phyloP scores from a whole-genome alignment of 2,329 filamentous ascomycete genomes.

The Bipolaris cookei region DNA sequence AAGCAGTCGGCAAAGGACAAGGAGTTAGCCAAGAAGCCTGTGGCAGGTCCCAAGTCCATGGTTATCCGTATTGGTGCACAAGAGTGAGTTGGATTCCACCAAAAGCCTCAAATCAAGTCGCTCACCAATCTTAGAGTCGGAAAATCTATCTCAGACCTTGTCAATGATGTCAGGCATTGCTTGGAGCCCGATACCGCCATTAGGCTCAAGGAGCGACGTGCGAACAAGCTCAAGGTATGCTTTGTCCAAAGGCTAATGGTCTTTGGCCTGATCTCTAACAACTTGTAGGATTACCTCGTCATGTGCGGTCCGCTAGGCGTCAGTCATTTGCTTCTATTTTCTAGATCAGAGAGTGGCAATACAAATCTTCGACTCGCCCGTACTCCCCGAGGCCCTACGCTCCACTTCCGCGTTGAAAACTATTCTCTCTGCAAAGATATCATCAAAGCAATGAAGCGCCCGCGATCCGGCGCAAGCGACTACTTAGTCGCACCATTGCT shows the following conservation, averaged over 20 bases:
- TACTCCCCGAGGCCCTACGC: conserved; percentile 86
- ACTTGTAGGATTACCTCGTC: conserved; percentile 86
- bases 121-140: conserved; percentile 63
- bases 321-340: conserved; percentile 91
- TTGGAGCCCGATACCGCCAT: conserved; percentile 96
- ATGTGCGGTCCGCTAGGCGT: conserved; percentile 96
- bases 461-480: conserved; percentile 78
- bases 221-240: conserved; percentile 18
- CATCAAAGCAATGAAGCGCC: conserved; percentile 79
- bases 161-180: conserved; percentile 86
- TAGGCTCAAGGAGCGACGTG: conserved; percentile 68
- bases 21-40: conserved; percentile 61
- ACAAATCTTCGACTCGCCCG: conserved; percentile 88
- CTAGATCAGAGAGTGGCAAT: conserved; percentile 85
- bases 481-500: conserved; percentile 85
- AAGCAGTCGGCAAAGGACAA: conserved; percentile 46
- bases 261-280: conserved; percentile 79
- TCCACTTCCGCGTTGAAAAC: conserved; percentile 92
- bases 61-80: conserved; percentile 96
- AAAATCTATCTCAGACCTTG: conserved; percentile 86
- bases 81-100: conserved; percentile 54
- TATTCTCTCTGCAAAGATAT: conserved; percentile 96
- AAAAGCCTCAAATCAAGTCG: background rate
- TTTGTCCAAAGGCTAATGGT: background rate
- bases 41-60: conserved; percentile 87